Percentiles rank a stretch among this genome's conserved stretches.
Evolutionary conservation across 192 early-diverging fungal genomes (phyloP).

Genomic region (Diversispora epigaea): DNA sequence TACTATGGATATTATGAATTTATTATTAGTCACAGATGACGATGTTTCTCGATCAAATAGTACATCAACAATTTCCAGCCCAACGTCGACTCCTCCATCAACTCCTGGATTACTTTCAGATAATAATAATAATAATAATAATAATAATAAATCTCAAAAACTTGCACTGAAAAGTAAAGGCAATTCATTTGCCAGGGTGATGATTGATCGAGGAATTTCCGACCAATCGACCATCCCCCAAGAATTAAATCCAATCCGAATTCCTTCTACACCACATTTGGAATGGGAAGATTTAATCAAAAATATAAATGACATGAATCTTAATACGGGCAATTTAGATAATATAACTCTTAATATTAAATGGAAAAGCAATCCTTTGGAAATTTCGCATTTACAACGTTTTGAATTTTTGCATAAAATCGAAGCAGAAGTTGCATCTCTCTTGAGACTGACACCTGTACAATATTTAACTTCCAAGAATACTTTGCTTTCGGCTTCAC

Average conservation of each 20-base stretch:
- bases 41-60: background rate
- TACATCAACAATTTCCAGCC: background rate
- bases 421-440: conserved; percentile 73
- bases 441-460: conserved; percentile 76
- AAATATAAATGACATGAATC: conserved; percentile 7
- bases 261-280: background rate
- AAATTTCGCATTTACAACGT: conserved; percentile 1
- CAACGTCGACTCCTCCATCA: background rate
- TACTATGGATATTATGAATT: background rate
- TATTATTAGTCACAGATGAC: background rate
- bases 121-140: background rate
- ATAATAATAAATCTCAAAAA: background rate
- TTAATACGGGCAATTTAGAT: background rate
- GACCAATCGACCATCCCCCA: background rate
- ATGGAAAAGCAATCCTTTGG: conserved; percentile 6
- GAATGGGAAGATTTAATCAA: conserved; percentile 2
- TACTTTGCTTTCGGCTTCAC: conserved; percentile 67
- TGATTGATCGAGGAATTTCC: conserved; percentile 3
- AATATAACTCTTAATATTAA: background rate
- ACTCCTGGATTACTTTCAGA: background rate
- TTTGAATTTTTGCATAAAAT: conserved; percentile 58
- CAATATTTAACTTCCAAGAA: conserved; percentile 83
- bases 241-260: background rate
- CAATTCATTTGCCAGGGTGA: background rate
- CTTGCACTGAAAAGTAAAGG: background rate